Evolutionary conservation across 768 basidiomycete species (phyloP).

Genomic region (Trichaptum fuscoviolaceum): DNA sequence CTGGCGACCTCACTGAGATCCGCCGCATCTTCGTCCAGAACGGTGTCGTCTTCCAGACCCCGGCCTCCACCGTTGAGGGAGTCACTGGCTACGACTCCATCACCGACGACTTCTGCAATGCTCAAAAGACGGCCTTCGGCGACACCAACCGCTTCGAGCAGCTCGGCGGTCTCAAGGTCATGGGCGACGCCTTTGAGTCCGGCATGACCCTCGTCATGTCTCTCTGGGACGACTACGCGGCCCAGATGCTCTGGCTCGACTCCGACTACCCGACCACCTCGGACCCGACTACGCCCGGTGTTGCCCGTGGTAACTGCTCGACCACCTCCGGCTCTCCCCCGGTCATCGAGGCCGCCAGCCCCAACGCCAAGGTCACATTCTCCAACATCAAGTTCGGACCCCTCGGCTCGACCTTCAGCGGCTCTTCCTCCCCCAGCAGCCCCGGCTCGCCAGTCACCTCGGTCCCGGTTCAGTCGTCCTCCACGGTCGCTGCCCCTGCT

Average conservation of each 20-base stretch:
- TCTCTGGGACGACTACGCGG: constrained; percentile 52
- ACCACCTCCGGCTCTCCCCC: constrained; percentile 7
- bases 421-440: constrained; percentile 7
- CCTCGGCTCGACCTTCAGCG: constrained; percentile 11
- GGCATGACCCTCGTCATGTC: constrained; percentile 47
- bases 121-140: constrained; percentile 39
- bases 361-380: constrained; percentile 42
- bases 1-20: constrained; percentile 47
- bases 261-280: constrained; percentile 37
- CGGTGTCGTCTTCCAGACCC: constrained; percentile 47
- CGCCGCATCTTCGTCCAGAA: constrained; percentile 52
- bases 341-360: constrained; percentile 14
- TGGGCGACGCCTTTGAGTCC: constrained; percentile 29
- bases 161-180: constrained; percentile 34
- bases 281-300: constrained; percentile 23
- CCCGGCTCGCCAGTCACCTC: constrained; percentile 7
- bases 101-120: constrained; percentile 43
- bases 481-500: constrained; percentile 3
- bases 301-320: constrained; percentile 7
- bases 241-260: constrained; percentile 56
- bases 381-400: constrained; percentile 47
- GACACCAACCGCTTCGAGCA: constrained; percentile 37
- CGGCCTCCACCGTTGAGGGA: constrained; percentile 39
- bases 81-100: constrained; percentile 38
- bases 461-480: constrained; percentile 8